Conservation (phyloP, 148 eudicot species). For the Vaccinium vitisidaea region DNA sequence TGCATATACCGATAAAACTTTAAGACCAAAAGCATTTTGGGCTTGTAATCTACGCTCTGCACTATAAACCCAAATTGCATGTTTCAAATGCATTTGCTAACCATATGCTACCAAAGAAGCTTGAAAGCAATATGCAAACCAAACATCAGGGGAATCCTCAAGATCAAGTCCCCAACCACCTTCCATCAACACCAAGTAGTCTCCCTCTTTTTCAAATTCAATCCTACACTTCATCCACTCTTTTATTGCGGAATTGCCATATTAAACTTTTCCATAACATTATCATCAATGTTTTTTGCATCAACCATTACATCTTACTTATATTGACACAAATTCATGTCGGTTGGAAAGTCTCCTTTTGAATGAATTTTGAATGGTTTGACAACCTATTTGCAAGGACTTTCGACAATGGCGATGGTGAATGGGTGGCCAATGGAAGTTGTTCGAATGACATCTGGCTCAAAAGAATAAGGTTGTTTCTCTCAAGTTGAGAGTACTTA, state of each 20-base stretch:
- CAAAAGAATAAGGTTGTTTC: background rate
- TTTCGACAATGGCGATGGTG: background rate
- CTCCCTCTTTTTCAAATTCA: background rate
- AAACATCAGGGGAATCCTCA: background rate
- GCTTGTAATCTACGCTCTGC: background rate
- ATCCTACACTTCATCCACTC: too few species aligned
- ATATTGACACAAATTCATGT: background rate
- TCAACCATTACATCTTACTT: background rate
- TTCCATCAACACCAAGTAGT: background rate
- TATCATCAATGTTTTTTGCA: background rate
- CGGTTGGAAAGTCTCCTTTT: background rate
- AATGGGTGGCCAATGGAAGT: background rate
- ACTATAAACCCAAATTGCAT: background rate
- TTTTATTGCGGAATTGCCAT: background rate
- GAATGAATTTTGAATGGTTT: background rate
- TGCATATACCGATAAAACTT: too few species aligned
- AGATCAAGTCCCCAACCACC: constrained; percentile 1
- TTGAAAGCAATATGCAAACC: background rate
- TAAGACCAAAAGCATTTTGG: too few species aligned
- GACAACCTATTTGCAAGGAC: background rate
- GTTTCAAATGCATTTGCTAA: background rate
- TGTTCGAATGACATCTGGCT: background rate
- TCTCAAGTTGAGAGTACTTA: background rate
- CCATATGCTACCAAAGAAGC: background rate
- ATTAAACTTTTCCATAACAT: background rate